Conservation (phyloP, 2,329 filamentous ascomycete genomes). For the Colletotrichum lindemuthianum region DNA sequence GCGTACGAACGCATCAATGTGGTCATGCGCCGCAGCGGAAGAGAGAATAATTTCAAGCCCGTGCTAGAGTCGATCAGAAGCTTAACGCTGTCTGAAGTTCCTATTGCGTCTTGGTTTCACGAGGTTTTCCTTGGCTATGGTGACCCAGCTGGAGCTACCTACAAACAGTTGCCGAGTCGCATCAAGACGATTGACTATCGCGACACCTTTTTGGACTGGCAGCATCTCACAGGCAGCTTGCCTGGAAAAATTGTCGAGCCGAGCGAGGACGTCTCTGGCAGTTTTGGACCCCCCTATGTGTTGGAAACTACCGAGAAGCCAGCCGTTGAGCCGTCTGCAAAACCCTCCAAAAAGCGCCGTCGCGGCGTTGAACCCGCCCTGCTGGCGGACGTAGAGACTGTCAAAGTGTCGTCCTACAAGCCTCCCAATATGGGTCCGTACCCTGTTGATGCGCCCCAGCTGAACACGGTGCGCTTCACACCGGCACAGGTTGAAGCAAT, state of each 20-base stretch:
- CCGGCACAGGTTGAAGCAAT: conserved; percentile 92
- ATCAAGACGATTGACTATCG: conserved; percentile 86
- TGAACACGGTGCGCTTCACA: conserved; percentile 89
- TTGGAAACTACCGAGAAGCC: conserved; percentile 72
- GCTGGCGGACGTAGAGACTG: conserved; percentile 69
- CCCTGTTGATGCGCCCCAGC: conserved; percentile 81
- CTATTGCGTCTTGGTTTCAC: conserved; percentile 90
- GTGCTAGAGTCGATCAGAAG: conserved; percentile 91
- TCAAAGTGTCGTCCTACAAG: conserved; percentile 90
- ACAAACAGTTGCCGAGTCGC: conserved; percentile 82
- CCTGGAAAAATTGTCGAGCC: conserved; percentile 89
- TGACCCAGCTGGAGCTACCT: conserved; percentile 87
- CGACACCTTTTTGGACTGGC: conserved; percentile 96
- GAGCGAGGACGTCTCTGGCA: conserved; percentile 73
- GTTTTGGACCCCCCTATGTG: conserved; percentile 89
- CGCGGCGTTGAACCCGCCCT: conserved; percentile 77
- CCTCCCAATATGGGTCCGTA: conserved; percentile 91
- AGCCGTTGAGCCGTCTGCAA: conserved; percentile 59
- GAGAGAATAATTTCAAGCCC: conserved; percentile 97
- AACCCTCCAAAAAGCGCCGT: conserved; percentile 86
- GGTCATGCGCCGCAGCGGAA: conserved; percentile 80
- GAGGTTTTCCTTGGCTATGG: conserved; percentile 98
- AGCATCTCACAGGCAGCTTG: conserved; percentile 89
- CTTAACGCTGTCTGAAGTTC: conserved; percentile 84
- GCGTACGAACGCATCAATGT: conserved; percentile 89